Percentiles rank a stretch among this genome's conserved stretches.
phyloP scores from a whole-genome alignment of 2,329 filamentous ascomycete species.

The Arthrocladium fulminans region DNA sequence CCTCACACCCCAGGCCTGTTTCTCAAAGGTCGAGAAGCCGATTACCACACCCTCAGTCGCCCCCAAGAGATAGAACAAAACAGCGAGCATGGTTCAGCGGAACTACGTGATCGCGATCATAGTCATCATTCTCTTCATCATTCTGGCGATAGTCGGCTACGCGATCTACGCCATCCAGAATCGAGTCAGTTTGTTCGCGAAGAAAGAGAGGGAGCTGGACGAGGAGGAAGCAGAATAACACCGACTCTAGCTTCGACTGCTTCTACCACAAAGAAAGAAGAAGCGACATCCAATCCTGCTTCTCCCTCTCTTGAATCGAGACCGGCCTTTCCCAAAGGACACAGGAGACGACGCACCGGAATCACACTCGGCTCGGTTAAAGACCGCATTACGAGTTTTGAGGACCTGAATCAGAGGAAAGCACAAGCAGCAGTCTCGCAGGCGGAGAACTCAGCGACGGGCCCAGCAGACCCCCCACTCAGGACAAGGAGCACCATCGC shows the following conservation, averaged over 20 bases:
- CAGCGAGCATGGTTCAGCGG: conserved; percentile 32
- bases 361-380: not conserved
- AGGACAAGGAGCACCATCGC: not conserved
- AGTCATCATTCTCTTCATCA: conserved; percentile 40
- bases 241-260: not conserved
- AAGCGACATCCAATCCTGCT: no score
- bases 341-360: not conserved
- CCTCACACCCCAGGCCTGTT: conserved; percentile 1
- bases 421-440: not conserved
- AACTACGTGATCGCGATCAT: conserved; percentile 44
- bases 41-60: not conserved
- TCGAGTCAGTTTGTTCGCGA: conserved; percentile 25
- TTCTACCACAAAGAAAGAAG: not conserved
- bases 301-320: not conserved
- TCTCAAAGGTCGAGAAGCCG: conserved; percentile 2
- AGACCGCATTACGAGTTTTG: not conserved
- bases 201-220: conserved; percentile 23
- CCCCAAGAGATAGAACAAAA: not conserved
- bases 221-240: conserved; percentile 23
- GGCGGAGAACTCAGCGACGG: not conserved
- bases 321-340: not conserved
- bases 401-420: not conserved
- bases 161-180: conserved; percentile 30
- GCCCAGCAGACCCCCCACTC: no score
- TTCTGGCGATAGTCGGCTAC: conserved; percentile 36